Conservation (phyloP, 768 basidiomycete genomes). For the Cystofilobasidium macerans region DNA sequence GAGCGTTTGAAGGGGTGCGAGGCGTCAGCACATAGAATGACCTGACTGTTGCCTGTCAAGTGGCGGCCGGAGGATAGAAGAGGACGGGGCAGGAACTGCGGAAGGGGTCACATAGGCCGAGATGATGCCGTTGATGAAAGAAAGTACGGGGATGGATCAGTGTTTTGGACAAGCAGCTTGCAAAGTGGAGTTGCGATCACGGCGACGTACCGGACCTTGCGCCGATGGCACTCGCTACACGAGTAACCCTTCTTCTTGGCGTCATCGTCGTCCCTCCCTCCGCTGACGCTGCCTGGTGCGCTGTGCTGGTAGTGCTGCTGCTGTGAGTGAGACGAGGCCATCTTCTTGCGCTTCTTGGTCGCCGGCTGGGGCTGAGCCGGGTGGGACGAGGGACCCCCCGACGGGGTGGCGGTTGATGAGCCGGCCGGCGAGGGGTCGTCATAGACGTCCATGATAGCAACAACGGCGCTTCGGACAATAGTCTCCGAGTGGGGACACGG, state of each 20-base stretch:
- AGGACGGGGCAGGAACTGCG: neutral
- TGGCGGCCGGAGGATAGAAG: too few species aligned
- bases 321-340: too few species aligned
- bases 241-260: slow-evolving; percentile 24
- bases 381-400: too few species aligned
- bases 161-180: too few species aligned
- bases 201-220: slow-evolving; percentile 7
- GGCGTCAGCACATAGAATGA: neutral
- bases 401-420: neutral
- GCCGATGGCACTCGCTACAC: slow-evolving; percentile 7
- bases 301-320: neutral
- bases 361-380: too few species aligned
- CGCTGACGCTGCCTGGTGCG: neutral
- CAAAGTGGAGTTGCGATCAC: too few species aligned
- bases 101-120: too few species aligned
- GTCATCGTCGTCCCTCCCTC: neutral
- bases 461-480: too few species aligned
- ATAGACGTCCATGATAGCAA: neutral
- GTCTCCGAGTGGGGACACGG: too few species aligned
- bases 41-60: neutral
- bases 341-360: slow-evolving; percentile 16
- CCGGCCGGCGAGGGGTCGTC: neutral
- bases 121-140: neutral
- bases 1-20: neutral
- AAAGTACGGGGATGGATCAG: neutral